Evolutionary conservation across 495 filamentous ascomycete genomes (phyloP).

Genomic region (Cairneyella variabilis): DNA sequence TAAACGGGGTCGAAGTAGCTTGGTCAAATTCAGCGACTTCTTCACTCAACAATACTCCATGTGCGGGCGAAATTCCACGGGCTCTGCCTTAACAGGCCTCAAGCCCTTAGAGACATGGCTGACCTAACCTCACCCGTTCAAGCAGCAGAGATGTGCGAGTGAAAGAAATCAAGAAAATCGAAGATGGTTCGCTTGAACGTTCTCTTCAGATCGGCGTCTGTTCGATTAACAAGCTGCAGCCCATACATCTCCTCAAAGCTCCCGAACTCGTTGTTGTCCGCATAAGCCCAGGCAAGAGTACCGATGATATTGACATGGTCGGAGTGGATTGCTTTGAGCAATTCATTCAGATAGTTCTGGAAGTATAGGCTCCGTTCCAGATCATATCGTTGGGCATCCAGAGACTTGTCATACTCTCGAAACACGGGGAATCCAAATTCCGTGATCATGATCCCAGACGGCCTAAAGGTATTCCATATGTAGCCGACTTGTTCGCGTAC

Average conservation of each 20-base stretch:
- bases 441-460: constrained; percentile 29
- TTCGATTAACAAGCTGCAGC: constrained; percentile 12
- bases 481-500: constrained; percentile 37
- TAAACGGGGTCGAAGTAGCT: too few species aligned
- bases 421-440: constrained; percentile 19
- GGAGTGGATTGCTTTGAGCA: constrained; percentile 18
- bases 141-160: constrained; percentile 6
- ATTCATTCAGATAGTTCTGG: constrained; percentile 13
- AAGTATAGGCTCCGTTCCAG: constrained; percentile 16
- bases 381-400: constrained; percentile 12
- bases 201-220: background rate
- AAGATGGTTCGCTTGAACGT: constrained; percentile 16
- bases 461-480: constrained; percentile 40
- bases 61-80: too few species aligned
- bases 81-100: too few species aligned
- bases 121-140: too few species aligned
- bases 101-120: too few species aligned
- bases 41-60: too few species aligned
- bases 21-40: too few species aligned
- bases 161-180: constrained; percentile 20
- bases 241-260: constrained; percentile 11
- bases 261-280: constrained; percentile 17
- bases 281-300: constrained; percentile 10
- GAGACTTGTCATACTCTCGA: background rate
- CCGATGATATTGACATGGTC: constrained; percentile 21